phyloP scores from a whole-genome alignment of 2,329 filamentous ascomycete species.

The Tolypocladium ovalisporum region DNA sequence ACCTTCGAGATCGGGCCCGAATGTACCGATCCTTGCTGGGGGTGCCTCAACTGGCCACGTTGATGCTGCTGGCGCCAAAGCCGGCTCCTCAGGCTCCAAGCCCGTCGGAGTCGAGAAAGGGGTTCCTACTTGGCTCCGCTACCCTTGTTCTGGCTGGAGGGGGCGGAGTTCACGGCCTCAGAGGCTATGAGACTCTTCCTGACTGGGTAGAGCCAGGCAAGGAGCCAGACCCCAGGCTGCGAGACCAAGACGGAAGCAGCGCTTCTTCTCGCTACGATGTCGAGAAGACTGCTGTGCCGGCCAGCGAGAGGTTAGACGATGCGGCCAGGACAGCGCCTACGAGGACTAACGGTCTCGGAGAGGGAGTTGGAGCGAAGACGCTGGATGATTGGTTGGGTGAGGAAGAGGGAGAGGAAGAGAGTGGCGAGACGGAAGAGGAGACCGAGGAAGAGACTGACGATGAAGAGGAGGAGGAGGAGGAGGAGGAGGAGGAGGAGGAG shows the following conservation, averaged over 20 bases:
- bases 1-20: constrained; percentile 81
- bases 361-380: constrained; percentile 56
- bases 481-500: constrained; percentile 36
- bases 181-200: constrained; percentile 70
- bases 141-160: constrained; percentile 75
- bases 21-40: constrained; percentile 78
- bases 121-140: constrained; percentile 70
- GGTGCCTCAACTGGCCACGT: constrained; percentile 75
- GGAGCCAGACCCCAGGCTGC: constrained; percentile 66
- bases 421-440: constrained; percentile 41
- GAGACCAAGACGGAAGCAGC: constrained; percentile 42
- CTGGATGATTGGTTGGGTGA: constrained; percentile 90
- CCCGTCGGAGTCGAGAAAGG: constrained; percentile 73
- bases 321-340: constrained; percentile 28
- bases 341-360: constrained; percentile 40
- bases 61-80: constrained; percentile 88
- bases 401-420: constrained; percentile 39
- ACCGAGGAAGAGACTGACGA: constrained; percentile 35
- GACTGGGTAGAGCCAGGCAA: constrained; percentile 72
- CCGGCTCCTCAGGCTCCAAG: constrained; percentile 84
- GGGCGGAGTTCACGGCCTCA: constrained; percentile 60
- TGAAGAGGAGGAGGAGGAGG: constrained; percentile 39
- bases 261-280: constrained; percentile 18
- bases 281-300: constrained; percentile 34
- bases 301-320: constrained; percentile 53